These are phyloP conservation scores for Cutaneotrichosporon cavernicola DNA, from an alignment of 1,284 basidiomycete genomes.

Conservation along the genomic window DNA sequence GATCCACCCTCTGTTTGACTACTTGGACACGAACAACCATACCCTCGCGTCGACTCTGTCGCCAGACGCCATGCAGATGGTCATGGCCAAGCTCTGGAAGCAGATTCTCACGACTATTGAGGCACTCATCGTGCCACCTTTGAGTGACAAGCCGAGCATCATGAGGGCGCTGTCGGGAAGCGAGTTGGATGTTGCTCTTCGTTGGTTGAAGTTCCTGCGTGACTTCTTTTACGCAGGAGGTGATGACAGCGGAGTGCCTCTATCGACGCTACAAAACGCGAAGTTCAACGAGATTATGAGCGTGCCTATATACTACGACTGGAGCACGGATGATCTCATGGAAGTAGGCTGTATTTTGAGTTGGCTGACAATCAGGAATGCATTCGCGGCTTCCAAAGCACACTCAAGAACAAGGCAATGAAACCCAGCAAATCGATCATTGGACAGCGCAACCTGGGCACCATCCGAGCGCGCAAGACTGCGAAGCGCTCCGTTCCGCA, in stretches of 20 bases:
- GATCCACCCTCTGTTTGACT: slow-evolving; percentile 89
- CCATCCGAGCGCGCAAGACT: slow-evolving; percentile 90
- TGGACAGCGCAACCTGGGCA: slow-evolving; percentile 80
- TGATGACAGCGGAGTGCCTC: slow-evolving; percentile 76
- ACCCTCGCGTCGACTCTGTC: slow-evolving; percentile 86
- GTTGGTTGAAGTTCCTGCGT: slow-evolving; percentile 93
- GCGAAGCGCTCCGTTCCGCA: slow-evolving; percentile 77
- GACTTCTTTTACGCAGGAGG: slow-evolving; percentile 96
- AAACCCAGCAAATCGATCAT: slow-evolving; percentile 89
- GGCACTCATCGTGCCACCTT: slow-evolving; percentile 82
- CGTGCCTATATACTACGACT: slow-evolving; percentile 89
- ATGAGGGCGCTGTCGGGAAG: slow-evolving; percentile 90
- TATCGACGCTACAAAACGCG: slow-evolving; percentile 88
- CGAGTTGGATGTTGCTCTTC: slow-evolving; percentile 96
- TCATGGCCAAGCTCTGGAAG: slow-evolving; percentile 95
- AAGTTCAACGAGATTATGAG: slow-evolving; percentile 92
- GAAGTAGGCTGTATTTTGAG: slow-evolving; percentile 56
- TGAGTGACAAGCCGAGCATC: slow-evolving; percentile 83
- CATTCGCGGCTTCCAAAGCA: slow-evolving; percentile 73
- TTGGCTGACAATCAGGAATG: slow-evolving; percentile 62
- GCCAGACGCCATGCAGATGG: slow-evolving; percentile 81
- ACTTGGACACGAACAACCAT: slow-evolving; percentile 90
- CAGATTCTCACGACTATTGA: slow-evolving; percentile 88
- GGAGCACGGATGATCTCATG: slow-evolving; percentile 89
- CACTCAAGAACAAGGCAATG: slow-evolving; percentile 69